Evolutionary conservation across 2,329 filamentous ascomycete genomes (phyloP), one percentile per base, ranked within the genome.

Genomic region (Cladosporium cucumerinum): DNA sequence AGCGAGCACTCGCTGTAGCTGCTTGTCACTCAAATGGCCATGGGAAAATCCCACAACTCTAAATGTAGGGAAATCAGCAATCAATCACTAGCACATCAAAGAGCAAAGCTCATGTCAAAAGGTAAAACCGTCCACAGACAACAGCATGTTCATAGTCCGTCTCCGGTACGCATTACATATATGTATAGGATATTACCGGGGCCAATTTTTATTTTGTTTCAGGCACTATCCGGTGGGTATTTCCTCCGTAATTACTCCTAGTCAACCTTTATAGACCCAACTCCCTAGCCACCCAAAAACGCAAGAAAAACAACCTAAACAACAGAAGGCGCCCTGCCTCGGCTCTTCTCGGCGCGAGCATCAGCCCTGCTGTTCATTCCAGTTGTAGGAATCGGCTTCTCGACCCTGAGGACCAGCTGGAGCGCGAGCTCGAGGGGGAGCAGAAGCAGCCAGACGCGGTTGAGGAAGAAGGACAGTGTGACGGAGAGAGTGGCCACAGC

Each of bases 371-470:
- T 64, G 43, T 80, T 73, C 54, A 82, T 78, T n/a, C 82, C 82
- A 0, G 83, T 85, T 4, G 80, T 86, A 1, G 84, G 85, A 11
- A 80, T 78, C 1, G 84, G 84, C 73, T 85, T 86, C 57, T 84
- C 81, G 18, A 82, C 72, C 11, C 83, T 73, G 65, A 85, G 70
- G 1, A 76, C 67, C 75, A 81, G 84, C 43, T 81, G 76, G 23
- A 86, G 69, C 34, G 81, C 70, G 67, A 84, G 81, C 72, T 86
- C 84, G 10, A 82, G 69, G 0, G 84, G 84, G 5, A 85, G 73
- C 14, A 86, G 77, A 11, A 82, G 75, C 57, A 82, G 76, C 72
- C 84, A 83, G 25, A 85, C 68, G 63, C 78, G 77, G 71, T 86
- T 86, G 67, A 77, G 78, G 5, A 78, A 55, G 68, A 84, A 85